Base-by-base conservation (phyloP, 805 yeast species). In the Millerago galiae region DNA sequence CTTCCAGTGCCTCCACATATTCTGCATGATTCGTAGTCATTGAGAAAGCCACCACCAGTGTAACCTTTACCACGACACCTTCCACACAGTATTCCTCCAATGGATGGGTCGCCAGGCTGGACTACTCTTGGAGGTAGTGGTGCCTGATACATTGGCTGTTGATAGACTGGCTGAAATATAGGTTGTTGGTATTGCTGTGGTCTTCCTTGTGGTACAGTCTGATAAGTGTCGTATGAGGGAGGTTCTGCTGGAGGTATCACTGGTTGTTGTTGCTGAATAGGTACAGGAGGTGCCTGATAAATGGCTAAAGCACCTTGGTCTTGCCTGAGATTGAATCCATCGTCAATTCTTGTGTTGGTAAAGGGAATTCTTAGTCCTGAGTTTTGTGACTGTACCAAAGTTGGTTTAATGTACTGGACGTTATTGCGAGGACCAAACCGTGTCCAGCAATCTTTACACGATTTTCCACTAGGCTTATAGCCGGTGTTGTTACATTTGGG, bases 401-500 rank as follows among this genome's bases (percentile, higher is more conserved):
- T 8, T 8, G 35, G 35, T 21, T 21, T 21, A 6, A n/a, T 9
- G 25, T 31, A 35, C 12, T 39, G 35, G 14, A 45, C 51, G 15
- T 34, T 33, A 6, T 38, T 33, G 14, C 48, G 43, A 1, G 30
- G 37, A 0, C 80, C 81, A 58, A 81, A 86, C 38, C 58, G 53
- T 18, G 70, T 72, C 81, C 86, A 87, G 60, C 96, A 87, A 34
- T 71, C 71, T 50, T 76, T 74, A 56, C 96, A 87, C 6, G 77
- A 65, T 37, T 63, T 67, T n/a, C 83, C 84, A 51, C 77, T 79
- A 18, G 62, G 35, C 53, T 74, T 71, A 55, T 67, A 70, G 2
- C 95, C 95, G 0, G 90, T 82, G 56, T 87, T 87, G 42, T 71
- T 66, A 63, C 96, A 87, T 53, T 81, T 82, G 8, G 65, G 61